Conservation (phyloP, 129 eudicot species). For the Pittosporum tobira region DNA sequence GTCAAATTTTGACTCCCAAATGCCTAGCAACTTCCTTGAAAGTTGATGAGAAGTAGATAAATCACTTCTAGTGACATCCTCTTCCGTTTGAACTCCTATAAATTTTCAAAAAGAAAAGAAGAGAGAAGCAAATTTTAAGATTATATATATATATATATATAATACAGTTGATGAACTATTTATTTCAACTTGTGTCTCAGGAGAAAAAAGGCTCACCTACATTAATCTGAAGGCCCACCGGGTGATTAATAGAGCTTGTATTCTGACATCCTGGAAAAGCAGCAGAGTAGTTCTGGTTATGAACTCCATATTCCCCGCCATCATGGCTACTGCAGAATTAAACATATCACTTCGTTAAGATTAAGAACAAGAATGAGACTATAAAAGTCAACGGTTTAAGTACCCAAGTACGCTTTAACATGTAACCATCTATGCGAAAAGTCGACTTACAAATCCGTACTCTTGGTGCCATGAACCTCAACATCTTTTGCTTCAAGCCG, state of each 20-base stretch:
- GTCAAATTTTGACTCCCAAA: slow-evolving; percentile 45
- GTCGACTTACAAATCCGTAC: slow-evolving; percentile 25
- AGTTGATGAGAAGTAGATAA: slow-evolving; percentile 11
- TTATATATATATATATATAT: too few species aligned
- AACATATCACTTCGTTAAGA: too few species aligned
- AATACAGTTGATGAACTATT: neutral
- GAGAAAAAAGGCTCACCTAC: slow-evolving; percentile 17
- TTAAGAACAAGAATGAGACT: neutral
- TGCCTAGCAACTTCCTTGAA: slow-evolving; percentile 36
- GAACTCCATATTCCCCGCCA: slow-evolving; percentile 34
- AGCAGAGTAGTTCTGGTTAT: slow-evolving; percentile 26
- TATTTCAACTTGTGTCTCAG: neutral
- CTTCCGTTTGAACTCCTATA: slow-evolving; percentile 72
- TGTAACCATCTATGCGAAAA: neutral
- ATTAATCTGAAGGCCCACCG: slow-evolving; percentile 13
- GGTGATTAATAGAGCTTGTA: slow-evolving; percentile 8
- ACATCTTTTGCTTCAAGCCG: slow-evolving; percentile 31
- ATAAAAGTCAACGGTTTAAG: neutral
- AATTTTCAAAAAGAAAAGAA: neutral
- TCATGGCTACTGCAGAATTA: slow-evolving; percentile 2
- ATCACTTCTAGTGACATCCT: slow-evolving; percentile 15
- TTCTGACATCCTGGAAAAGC: slow-evolving; percentile 13
- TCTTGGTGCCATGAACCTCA: slow-evolving; percentile 19
- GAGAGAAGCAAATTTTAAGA: too few species aligned
- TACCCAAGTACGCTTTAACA: neutral